Evolutionary conservation across 2,329 filamentous ascomycete species (phyloP).

Genomic region (Diaporthe velutina): DNA sequence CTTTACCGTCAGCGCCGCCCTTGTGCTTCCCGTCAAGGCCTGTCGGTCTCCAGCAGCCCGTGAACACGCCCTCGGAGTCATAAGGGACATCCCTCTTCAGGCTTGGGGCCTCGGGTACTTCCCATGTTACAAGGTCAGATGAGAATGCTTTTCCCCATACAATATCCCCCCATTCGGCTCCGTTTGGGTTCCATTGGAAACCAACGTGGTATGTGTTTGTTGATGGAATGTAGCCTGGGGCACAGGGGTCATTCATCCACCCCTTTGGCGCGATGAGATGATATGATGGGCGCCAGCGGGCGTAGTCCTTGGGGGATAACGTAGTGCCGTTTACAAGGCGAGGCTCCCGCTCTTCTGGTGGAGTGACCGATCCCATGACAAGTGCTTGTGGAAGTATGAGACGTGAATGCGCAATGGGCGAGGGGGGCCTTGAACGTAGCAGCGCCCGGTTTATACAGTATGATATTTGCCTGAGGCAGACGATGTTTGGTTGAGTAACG

Average conservation of each 20-base stretch:
- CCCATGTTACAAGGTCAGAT: constrained; percentile 44
- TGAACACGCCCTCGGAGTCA: constrained; percentile 65
- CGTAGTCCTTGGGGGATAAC: constrained; percentile 22
- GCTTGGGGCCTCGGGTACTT: constrained; percentile 15
- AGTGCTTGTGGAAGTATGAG: neutral
- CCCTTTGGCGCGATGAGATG: constrained; percentile 45
- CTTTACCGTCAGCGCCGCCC: constrained; percentile 49
- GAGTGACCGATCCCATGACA: constrained; percentile 26
- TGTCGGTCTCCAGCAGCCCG: constrained; percentile 62
- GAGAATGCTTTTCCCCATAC: constrained; percentile 64
- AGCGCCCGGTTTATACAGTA: neutral
- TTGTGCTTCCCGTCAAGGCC: constrained; percentile 50
- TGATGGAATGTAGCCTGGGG: constrained; percentile 60
- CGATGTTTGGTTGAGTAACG: neutral
- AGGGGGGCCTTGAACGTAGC: neutral
- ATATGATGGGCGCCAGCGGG: constrained; percentile 36
- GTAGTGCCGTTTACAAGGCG: neutral
- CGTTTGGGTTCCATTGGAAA: constrained; percentile 62
- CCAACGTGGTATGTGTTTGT: constrained; percentile 63
- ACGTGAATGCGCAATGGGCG: neutral
- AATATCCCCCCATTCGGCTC: constrained; percentile 54
- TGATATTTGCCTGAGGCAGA: neutral
- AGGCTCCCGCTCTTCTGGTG: constrained; percentile 8
- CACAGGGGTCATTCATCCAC: constrained; percentile 61
- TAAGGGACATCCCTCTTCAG: constrained; percentile 55